phyloP scores from a whole-genome alignment of 2,329 filamentous ascomycete species.

The Colletotrichum sp. region DNA sequence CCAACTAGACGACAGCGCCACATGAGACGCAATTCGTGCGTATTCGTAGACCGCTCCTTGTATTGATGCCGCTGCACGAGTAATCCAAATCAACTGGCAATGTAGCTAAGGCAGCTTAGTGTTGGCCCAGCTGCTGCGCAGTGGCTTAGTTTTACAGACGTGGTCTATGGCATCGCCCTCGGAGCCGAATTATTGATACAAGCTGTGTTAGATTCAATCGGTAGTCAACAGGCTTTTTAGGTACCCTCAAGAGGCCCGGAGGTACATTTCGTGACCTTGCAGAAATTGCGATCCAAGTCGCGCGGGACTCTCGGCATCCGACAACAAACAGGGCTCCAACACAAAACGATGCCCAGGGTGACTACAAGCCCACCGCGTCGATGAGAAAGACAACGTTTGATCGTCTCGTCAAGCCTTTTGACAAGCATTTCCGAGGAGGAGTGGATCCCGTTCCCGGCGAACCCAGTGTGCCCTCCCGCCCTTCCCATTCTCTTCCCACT shows the following conservation, averaged over 20 bases:
- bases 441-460: neutral
- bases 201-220: neutral
- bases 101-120: neutral
- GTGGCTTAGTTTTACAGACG: neutral
- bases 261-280: neutral
- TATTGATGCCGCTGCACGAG: neutral
- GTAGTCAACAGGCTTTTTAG: neutral
- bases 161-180: neutral
- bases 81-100: neutral
- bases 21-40: neutral
- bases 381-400: neutral
- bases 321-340: neutral
- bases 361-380: neutral
- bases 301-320: neutral
- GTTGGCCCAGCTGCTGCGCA: neutral
- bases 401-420: constrained; percentile 12
- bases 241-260: neutral
- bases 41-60: neutral
- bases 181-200: neutral
- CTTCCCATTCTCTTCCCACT: neutral
- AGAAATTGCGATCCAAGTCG: neutral
- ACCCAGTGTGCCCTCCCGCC: neutral
- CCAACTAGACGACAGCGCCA: neutral
- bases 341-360: neutral
- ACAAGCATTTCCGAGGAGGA: constrained; percentile 11